Base-by-base conservation (phyloP, 805 yeast species). In the Kockiozyma suomiensis region DNA sequence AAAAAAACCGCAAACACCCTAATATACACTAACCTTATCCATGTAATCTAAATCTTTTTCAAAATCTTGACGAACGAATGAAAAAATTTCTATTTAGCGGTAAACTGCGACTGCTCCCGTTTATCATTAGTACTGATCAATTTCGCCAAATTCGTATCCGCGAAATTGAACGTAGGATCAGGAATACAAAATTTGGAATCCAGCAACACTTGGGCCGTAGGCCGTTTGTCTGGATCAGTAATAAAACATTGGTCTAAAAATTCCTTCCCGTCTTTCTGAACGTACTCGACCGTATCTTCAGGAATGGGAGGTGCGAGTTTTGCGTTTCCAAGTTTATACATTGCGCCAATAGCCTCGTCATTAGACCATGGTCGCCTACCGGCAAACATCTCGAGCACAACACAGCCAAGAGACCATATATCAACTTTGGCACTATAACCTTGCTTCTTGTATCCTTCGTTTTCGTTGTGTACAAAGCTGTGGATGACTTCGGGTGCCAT, bases 401-500 rank as follows among this genome's bases (percentile, higher is more conserved):
- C 97, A 77, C 99, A 94, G 0, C 99, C 99, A 25, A 93, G 74
- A 0, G 98, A 92, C 99, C 99, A 94, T 41, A 94, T 92, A 74
- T 94, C 99, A 25, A 94, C 91, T 74, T 94, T 94, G 21, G 99
- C 99, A 77, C 96, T 90, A 72, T 94, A 94, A 0, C 99, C 99
- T 71, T 87, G 94, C 41, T 56, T 56, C 19, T n/a, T 90, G 72
- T 94, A 94, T 0, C 99, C 99, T 71, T 87, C 94, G 65, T 85
- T 85, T 67, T 82, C 82, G 67, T 84, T 83, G 64, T 84, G 86
- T 2, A 83, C 85, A 21, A 85, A 85, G 59, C 90, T 90, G 71
- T 91, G 93, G 52, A 94, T 91, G 65, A 96, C 97, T 71, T 94
- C 99, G 0, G 99, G 99, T 0, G 99, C 99, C 99, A 94, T 94